Base-by-base conservation (phyloP, 2,329 filamentous ascomycete species). In the Cladobotryum protrusum region DNA sequence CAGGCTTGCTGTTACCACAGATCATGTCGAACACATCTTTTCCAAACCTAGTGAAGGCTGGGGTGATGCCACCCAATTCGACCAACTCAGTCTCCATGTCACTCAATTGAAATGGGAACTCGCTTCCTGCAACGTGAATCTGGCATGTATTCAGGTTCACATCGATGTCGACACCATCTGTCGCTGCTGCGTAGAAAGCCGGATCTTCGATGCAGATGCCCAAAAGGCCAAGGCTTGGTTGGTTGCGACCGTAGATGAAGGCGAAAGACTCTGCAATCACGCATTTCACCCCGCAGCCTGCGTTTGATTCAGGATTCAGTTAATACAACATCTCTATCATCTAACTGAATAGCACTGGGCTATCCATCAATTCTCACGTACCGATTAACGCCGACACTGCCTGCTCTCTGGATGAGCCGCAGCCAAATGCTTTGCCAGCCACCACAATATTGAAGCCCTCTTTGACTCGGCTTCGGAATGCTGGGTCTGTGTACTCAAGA, bases 231-330 rank as follows among this genome's bases (percentile, higher is more conserved):
- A 75, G 57, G 34, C 62, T 72, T 0, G 72, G 69, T 60, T 71
- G 67, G 55, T 76, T 76, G 2, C 71, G 65, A 6, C 62, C 62
- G 48, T 71, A 75, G 50, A 75, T 75, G 57, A 75, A 75, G 0
- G 70, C 66, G 49, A 73, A 76, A 0, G 67, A 71, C 43, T 63
- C 57, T 1, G 71, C 72, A 47, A 75, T 72, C 1, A 75, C 70
- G 46, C 67, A 71, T 53, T 69, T 52, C 1, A 74, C 63, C 1
- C 67, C 68, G 47, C 55, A 59, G 66, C 69, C 39, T 67, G 53
- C 14, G 6, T 13, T 29, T 12, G 15, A 29, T 13, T 36, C 14
- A 13, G 5, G 13, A 15, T n/a, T 2, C 17, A 24, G 13, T 5
- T n/a, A 15, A 14, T 5, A 29, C 24, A 4, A 29, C 24, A 2